Conservation (phyloP, 805 yeast species). For the Yarrowia sp. region DNA sequence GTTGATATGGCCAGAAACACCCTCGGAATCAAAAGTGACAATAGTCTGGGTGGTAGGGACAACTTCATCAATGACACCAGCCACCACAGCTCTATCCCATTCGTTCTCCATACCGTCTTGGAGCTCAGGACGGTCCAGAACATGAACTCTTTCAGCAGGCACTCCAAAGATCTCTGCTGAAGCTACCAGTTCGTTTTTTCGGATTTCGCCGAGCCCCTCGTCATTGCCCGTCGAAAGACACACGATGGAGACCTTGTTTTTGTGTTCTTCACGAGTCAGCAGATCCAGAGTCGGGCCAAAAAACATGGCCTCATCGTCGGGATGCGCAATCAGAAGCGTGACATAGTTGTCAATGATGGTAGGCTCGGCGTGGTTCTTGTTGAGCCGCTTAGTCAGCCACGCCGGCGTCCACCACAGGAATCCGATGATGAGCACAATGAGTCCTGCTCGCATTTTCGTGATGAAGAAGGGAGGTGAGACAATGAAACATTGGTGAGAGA, state of each 20-base stretch:
- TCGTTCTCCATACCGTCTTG: constrained; percentile 70
- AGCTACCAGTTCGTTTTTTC: constrained; percentile 64
- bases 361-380: background rate
- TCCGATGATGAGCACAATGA: constrained; percentile 24
- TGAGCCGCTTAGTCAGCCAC: constrained; percentile 26
- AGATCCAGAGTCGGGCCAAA: constrained; percentile 80
- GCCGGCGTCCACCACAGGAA: constrained; percentile 31
- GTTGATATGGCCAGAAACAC: constrained; percentile 89
- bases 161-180: constrained; percentile 66
- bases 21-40: constrained; percentile 80
- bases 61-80: constrained; percentile 45
- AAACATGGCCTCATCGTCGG: constrained; percentile 98
- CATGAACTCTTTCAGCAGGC: constrained; percentile 50
- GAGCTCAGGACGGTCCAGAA: constrained; percentile 59
- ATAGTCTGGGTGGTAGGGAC: constrained; percentile 52
- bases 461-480: background rate
- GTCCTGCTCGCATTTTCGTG: constrained; percentile 18
- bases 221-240: constrained; percentile 83
- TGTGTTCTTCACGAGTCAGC: constrained; percentile 55
- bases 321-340: constrained; percentile 81
- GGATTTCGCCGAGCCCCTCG: constrained; percentile 69
- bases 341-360: constrained; percentile 42
- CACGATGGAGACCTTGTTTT: constrained; percentile 62
- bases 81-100: constrained; percentile 65
- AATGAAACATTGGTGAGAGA: constrained; percentile 4